These are phyloP conservation scores for Pontederia crassipes DNA, from an alignment of 176 grass and related monocot genomes.

Conservation along the genomic window DNA sequence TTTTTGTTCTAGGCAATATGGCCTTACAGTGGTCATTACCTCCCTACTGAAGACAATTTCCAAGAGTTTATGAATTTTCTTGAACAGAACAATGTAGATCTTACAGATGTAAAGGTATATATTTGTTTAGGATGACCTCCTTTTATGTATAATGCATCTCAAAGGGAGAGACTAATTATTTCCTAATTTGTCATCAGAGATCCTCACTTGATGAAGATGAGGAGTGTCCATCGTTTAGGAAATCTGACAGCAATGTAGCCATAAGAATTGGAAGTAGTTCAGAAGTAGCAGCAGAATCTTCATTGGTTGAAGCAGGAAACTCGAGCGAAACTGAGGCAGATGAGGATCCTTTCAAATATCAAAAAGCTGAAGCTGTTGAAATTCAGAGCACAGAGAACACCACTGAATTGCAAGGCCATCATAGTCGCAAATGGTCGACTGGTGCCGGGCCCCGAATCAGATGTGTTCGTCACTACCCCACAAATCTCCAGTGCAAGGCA, in stretches of 20 bases:
- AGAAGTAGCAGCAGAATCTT: not conserved
- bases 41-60: not conserved
- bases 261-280: not conserved
- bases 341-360: slow-evolving; percentile 2
- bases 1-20: not conserved
- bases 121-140: no score
- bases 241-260: slow-evolving; percentile 1
- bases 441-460: slow-evolving; percentile 63
- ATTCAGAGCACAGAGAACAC: not conserved
- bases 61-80: not conserved
- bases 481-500: slow-evolving; percentile 67
- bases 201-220: slow-evolving; percentile 42
- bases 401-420: slow-evolving; percentile 24
- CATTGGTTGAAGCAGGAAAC: not conserved
- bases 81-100: not conserved
- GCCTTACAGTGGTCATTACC: not conserved
- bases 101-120: not conserved
- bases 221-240: slow-evolving; percentile 26
- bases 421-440: slow-evolving; percentile 56
- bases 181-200: slow-evolving; percentile 36
- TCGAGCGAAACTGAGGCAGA: slow-evolving; percentile 10
- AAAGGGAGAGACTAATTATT: slow-evolving; percentile 5
- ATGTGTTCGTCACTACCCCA: slow-evolving; percentile 74
- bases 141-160: no score
- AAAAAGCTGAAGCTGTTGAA: slow-evolving; percentile 3